Conservation (phyloP, 805 yeast genomes). For the Pichia pseudocactophila region DNA sequence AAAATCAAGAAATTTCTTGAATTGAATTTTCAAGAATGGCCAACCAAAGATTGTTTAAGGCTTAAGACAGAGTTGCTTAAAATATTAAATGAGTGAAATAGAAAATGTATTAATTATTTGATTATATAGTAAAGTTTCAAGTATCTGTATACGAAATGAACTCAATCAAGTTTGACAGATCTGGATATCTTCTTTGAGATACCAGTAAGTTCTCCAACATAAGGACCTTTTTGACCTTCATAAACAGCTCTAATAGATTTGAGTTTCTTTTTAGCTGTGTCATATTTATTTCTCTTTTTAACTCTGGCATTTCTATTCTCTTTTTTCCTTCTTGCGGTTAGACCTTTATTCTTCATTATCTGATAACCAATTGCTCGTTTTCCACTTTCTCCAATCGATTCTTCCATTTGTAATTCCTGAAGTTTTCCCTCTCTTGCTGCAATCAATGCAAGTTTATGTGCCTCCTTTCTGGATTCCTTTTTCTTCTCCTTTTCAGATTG, state of each 20-base stretch:
- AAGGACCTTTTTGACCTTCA: slow-evolving; percentile 64
- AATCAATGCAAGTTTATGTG: slow-evolving; percentile 60
- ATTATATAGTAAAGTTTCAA: slow-evolving; percentile 2
- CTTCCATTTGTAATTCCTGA: slow-evolving; percentile 47
- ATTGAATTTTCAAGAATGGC: slow-evolving; percentile 7
- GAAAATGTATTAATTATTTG: neutral
- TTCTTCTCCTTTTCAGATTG: slow-evolving; percentile 31
- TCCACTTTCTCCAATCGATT: slow-evolving; percentile 65
- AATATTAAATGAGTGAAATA: neutral
- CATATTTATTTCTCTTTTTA: slow-evolving; percentile 96
- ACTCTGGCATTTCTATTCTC: slow-evolving; percentile 93
- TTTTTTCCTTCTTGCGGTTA: slow-evolving; percentile 87
- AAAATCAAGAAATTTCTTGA: slow-evolving; percentile 1
- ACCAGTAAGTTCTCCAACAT: slow-evolving; percentile 94
- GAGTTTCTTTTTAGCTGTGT: slow-evolving; percentile 87
- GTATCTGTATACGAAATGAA: neutral
- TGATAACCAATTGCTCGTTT: slow-evolving; percentile 94
- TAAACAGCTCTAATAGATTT: slow-evolving; percentile 87
- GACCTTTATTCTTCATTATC: slow-evolving; percentile 92
- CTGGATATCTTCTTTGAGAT: slow-evolving; percentile 89
- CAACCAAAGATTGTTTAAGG: slow-evolving; percentile 12
- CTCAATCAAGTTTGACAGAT: slow-evolving; percentile 38
- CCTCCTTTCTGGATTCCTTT: slow-evolving; percentile 46
- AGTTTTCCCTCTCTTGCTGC: slow-evolving; percentile 84
- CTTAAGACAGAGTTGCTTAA: neutral